A percentile compares a stretch with the other conserved stretches of the same genome.
Evolutionary conservation across 2,329 filamentous ascomycete genomes (phyloP).

Genomic region (Aureobasidium leucospermi): DNA sequence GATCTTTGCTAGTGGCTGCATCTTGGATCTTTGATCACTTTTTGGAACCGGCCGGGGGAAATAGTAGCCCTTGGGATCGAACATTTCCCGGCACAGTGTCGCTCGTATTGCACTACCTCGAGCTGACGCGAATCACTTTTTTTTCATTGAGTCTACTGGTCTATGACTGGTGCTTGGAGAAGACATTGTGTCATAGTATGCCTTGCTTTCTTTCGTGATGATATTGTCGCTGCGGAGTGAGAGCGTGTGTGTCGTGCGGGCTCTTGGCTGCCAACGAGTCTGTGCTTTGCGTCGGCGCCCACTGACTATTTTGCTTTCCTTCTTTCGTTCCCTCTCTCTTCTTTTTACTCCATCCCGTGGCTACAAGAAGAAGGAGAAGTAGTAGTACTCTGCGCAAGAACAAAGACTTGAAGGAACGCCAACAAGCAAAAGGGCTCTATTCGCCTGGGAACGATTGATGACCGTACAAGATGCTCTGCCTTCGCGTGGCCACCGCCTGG

Average conservation of each 20-base stretch:
- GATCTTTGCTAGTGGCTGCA: background rate
- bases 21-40: background rate
- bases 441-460: background rate
- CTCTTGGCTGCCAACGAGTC: background rate
- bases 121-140: conserved; percentile 54
- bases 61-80: background rate
- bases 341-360: no score
- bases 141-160: conserved; percentile 23
- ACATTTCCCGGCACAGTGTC: conserved; percentile 52
- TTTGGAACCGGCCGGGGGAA: background rate
- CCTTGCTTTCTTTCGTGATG: background rate
- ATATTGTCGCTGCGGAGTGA: background rate
- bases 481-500: background rate
- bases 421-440: no score
- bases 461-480: background rate
- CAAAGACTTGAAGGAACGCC: no score
- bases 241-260: background rate
- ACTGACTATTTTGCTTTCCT: no score
- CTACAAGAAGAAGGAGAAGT: no score
- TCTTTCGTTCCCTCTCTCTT: no score
- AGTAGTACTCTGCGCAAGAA: no score
- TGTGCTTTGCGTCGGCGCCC: no score
- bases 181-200: background rate
- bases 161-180: background rate
- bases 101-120: conserved; percentile 68